Percentiles rank a stretch among this genome's conserved stretches.
Evolutionary conservation across 2,329 filamentous ascomycete species (phyloP).

Genomic region (Onygena corvina): DNA sequence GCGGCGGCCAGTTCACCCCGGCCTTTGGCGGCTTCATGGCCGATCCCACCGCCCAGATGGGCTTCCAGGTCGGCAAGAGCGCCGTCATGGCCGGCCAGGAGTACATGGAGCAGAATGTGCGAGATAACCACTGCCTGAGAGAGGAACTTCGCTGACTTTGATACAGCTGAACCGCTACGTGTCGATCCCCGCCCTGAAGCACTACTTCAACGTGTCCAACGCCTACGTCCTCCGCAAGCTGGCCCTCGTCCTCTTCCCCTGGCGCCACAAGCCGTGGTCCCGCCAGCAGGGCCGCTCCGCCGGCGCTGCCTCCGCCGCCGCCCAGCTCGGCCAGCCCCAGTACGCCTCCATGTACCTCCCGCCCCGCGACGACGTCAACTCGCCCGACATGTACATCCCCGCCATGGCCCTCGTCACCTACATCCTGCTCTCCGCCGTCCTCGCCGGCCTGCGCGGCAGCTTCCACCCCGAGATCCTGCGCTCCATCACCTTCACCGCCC

Average conservation of each 20-base stretch:
- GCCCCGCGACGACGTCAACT: conserved; percentile 90
- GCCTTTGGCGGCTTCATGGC: conserved; percentile 89
- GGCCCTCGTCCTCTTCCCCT: conserved; percentile 86
- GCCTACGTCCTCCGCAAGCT: conserved; percentile 91
- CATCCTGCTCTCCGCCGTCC: conserved; percentile 79
- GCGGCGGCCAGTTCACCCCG: conserved; percentile 35
- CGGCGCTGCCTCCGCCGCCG: conserved; percentile 38
- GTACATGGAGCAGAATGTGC: conserved; percentile 88
- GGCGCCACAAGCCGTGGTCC: conserved; percentile 95
- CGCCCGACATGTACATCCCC: conserved; percentile 98
- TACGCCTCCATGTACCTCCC: conserved; percentile 58
- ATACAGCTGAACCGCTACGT: conserved; percentile 65
- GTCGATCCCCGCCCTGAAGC: conserved; percentile 84
- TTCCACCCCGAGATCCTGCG: conserved; percentile 92
- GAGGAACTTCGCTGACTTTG: conserved; percentile 2
- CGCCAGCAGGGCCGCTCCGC: conserved; percentile 58
- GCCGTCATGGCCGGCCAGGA: conserved; percentile 86
- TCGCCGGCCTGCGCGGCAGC: conserved; percentile 77
- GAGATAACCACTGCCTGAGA: conserved; percentile 20
- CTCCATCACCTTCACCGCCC: conserved; percentile 71
- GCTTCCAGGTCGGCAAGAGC: conserved; percentile 83
- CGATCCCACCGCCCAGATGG: conserved; percentile 88
- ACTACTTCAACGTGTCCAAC: conserved; percentile 99
- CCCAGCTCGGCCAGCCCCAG: conserved; percentile 49
- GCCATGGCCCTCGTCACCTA: conserved; percentile 98